phyloP scores from a whole-genome alignment of 768 basidiomycete species.

The Auricularia sp. region DNA sequence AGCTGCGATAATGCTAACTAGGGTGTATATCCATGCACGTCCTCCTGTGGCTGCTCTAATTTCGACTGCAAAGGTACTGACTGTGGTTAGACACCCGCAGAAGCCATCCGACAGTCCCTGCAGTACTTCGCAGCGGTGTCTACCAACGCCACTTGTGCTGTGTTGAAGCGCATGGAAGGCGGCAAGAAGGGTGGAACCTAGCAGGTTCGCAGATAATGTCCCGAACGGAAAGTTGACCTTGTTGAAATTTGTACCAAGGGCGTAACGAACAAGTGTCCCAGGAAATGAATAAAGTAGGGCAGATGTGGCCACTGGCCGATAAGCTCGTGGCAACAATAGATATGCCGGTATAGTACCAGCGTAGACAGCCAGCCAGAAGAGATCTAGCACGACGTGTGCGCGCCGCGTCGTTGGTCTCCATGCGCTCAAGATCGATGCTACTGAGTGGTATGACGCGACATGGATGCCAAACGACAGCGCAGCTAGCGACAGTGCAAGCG shows the following conservation, averaged over 20 bases:
- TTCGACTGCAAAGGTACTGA: constrained; percentile 89
- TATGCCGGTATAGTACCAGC: constrained; percentile 69
- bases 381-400: constrained; percentile 41
- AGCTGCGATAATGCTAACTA: constrained; percentile 55
- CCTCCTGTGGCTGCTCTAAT: constrained; percentile 43
- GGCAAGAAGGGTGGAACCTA: constrained; percentile 78
- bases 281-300: constrained; percentile 85
- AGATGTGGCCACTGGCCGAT: constrained; percentile 73
- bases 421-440: constrained; percentile 32
- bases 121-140: constrained; percentile 53
- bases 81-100: constrained; percentile 89
- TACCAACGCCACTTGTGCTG: constrained; percentile 11
- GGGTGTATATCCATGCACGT: constrained; percentile 58
- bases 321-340: constrained; percentile 55
- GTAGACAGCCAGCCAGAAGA: constrained; percentile 55
- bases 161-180: constrained; percentile 64
- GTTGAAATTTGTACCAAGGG: constrained; percentile 66
- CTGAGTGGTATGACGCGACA: constrained; percentile 32
- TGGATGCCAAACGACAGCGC: constrained; percentile 67
- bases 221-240: constrained; percentile 60
- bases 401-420: constrained; percentile 29
- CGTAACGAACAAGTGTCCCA: constrained; percentile 76
- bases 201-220: constrained; percentile 62
- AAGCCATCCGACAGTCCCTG: constrained; percentile 85
- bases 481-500: constrained; percentile 64